A percentile compares a stretch with the other conserved stretches of the same genome.
Evolutionary conservation across 1,284 basidiomycete genomes (phyloP).

Genomic region (Rhodotorula sp.): DNA sequence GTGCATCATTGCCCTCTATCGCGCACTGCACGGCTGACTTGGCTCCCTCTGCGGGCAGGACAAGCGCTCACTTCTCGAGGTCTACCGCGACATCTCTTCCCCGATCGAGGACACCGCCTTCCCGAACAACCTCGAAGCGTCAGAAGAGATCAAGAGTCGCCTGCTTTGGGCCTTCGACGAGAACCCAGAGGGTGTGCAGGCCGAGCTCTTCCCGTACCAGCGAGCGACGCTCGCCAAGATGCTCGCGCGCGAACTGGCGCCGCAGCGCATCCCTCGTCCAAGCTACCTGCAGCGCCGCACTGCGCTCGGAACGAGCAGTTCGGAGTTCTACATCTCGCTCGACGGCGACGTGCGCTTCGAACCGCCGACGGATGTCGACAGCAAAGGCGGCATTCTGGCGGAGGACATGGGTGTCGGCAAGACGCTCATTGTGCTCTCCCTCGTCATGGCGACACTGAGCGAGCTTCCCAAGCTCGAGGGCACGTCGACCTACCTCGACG

Average conservation of each 20-base stretch:
- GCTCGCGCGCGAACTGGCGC: slow-evolving; percentile 41
- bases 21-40: not conserved
- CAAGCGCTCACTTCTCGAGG: slow-evolving; percentile 37
- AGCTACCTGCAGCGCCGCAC: slow-evolving; percentile 9
- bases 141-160: slow-evolving; percentile 17
- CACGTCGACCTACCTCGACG: slow-evolving; percentile 20
- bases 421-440: slow-evolving; percentile 52
- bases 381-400: slow-evolving; percentile 45
- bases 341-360: slow-evolving; percentile 15
- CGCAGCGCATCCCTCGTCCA: slow-evolving; percentile 23
- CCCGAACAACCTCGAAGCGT: slow-evolving; percentile 13
- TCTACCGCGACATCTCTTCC: slow-evolving; percentile 38
- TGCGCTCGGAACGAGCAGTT: not conserved
- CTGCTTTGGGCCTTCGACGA: slow-evolving; percentile 20
- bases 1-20: not conserved
- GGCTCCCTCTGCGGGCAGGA: slow-evolving; percentile 4
- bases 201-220: slow-evolving; percentile 29
- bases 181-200: slow-evolving; percentile 20
- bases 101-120: slow-evolving; percentile 18
- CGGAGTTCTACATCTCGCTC: slow-evolving; percentile 10
- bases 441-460: slow-evolving; percentile 48
- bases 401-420: slow-evolving; percentile 56
- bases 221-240: slow-evolving; percentile 43
- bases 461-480: slow-evolving; percentile 29
- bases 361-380: slow-evolving; percentile 29